Conservation (phyloP, 2,329 filamentous ascomycete species). For the Massarina eburnea region DNA sequence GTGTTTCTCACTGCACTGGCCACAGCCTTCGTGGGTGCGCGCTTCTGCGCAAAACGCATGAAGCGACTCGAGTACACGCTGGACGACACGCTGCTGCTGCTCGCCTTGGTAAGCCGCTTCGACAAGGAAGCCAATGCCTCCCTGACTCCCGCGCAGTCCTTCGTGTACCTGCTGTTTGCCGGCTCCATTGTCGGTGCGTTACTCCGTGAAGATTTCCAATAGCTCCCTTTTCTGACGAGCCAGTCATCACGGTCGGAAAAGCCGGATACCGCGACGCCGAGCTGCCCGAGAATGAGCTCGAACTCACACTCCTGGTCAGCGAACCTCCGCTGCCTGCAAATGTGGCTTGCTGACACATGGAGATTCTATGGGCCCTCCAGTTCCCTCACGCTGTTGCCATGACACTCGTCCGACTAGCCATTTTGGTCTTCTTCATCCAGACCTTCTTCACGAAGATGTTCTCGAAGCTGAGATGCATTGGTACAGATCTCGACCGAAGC, state of each 20-base stretch:
- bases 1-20: conserved; percentile 19
- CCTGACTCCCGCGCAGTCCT: conserved; percentile 12
- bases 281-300: conserved; percentile 10
- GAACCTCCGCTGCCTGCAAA: not conserved
- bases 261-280: conserved; percentile 13
- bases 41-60: conserved; percentile 22
- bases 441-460: conserved; percentile 23
- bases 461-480: conserved; percentile 19
- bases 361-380: conserved; percentile 26
- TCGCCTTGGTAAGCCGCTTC: conserved; percentile 17
- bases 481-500: conserved; percentile 12
- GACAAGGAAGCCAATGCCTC: not conserved
- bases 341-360: conserved; percentile 8
- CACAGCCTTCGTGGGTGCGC: conserved; percentile 20
- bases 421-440: conserved; percentile 28
- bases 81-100: conserved; percentile 25
- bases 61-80: conserved; percentile 15
- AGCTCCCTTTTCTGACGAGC: conserved; percentile 6
- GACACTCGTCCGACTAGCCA: conserved; percentile 21
- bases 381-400: conserved; percentile 22
- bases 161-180: conserved; percentile 18
- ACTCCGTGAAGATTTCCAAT: not conserved
- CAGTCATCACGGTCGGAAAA: conserved; percentile 19
- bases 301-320: conserved; percentile 21
- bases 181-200: conserved; percentile 18